These are phyloP conservation scores for Petunia axillaris DNA, from an alignment of 257 asterid genomes.

Conservation along the genomic window DNA sequence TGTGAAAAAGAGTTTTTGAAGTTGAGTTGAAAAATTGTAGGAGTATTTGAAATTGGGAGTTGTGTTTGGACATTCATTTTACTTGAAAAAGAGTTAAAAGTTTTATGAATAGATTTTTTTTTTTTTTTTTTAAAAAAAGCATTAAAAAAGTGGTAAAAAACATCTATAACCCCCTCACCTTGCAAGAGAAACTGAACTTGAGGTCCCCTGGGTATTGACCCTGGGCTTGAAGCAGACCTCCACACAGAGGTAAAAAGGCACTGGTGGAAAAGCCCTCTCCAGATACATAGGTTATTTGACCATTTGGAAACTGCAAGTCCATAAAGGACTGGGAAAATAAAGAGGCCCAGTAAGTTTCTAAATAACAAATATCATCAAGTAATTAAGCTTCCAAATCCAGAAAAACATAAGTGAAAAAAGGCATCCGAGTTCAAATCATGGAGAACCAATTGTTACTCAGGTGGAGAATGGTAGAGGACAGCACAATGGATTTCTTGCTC, in stretches of 20 bases:
- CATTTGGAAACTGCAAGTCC: conserved; percentile 98
- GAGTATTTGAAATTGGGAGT: no score
- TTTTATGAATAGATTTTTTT: no score
- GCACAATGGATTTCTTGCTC: neutral
- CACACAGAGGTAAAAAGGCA: conserved; percentile 82
- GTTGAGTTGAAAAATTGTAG: no score
- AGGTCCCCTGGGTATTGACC: conserved; percentile 98
- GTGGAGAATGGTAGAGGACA: neutral
- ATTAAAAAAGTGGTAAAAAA: no score
- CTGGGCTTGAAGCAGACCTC: conserved; percentile 96
- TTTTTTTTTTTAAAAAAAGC: no score
- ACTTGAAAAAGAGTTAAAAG: no score
- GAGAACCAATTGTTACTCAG: neutral
- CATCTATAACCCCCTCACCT: conserved; percentile 50
- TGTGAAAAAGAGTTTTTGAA: no score
- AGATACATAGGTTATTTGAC: conserved; percentile 86
- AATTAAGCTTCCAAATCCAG: neutral
- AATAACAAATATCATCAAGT: neutral
- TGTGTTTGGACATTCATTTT: no score
- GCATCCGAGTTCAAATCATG: conserved; percentile 10
- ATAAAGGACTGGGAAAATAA: conserved; percentile 74
- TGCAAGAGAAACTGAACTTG: conserved; percentile 94
- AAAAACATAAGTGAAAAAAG: neutral
- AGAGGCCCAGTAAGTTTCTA: neutral
- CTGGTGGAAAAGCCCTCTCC: conserved; percentile 96